phyloP scores from a whole-genome alignment of 2,329 filamentous ascomycete species.

The Colletotrichum horii region DNA sequence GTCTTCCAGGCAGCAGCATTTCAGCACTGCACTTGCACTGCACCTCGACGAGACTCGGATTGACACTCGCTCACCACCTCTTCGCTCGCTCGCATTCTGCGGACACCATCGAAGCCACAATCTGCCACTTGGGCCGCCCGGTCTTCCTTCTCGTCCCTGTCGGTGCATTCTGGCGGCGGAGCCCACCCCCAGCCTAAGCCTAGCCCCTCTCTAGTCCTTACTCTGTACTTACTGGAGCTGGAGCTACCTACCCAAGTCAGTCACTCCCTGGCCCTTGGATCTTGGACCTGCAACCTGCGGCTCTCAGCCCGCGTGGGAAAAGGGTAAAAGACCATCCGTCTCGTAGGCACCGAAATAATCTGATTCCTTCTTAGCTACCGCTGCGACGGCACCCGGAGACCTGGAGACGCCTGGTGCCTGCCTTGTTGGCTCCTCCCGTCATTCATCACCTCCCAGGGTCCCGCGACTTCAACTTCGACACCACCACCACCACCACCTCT shows the following conservation, averaged over 20 bases:
- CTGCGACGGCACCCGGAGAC: neutral
- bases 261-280: neutral
- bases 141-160: neutral
- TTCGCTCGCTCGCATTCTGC: neutral
- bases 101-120: neutral
- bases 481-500: neutral
- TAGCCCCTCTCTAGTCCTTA: neutral
- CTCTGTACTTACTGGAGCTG: neutral
- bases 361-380: neutral
- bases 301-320: neutral
- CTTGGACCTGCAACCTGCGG: neutral
- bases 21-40: neutral
- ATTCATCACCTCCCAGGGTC: constrained; percentile 2
- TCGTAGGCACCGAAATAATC: constrained; percentile 18
- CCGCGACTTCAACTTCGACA: neutral
- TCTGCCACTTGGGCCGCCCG: neutral
- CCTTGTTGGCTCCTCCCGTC: neutral
- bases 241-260: neutral
- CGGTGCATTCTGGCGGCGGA: neutral
- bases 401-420: neutral
- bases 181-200: neutral
- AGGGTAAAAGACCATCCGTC: constrained; percentile 6
- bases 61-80: neutral
- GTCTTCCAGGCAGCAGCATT: constrained; percentile 21
- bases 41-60: neutral